phyloP scores from a whole-genome alignment of 2,329 filamentous ascomycete genomes.

The Ophiostoma ulmi region DNA sequence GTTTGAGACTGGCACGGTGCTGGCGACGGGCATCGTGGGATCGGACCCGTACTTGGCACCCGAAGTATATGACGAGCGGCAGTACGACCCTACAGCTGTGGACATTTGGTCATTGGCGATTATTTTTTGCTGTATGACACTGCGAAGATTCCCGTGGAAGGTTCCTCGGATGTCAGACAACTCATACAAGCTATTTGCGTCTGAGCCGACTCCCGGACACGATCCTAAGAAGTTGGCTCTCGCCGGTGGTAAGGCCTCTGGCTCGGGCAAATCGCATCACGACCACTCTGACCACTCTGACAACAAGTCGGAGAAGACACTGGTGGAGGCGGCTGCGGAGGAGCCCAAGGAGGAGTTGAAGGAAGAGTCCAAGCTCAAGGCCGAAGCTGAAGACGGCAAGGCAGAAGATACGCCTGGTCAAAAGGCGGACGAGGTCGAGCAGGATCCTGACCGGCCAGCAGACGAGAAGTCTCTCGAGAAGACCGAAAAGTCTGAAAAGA shows the following conservation, averaged over 20 bases:
- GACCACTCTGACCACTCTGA: conserved; percentile 29
- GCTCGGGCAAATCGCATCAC: conserved; percentile 46
- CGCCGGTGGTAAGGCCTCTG: conserved; percentile 51
- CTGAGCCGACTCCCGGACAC: conserved; percentile 72
- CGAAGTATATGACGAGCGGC: conserved; percentile 88
- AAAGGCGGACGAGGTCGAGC: not conserved
- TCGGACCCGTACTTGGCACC: conserved; percentile 94
- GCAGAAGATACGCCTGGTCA: not conserved
- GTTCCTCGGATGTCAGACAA: conserved; percentile 86
- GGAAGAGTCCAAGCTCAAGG: not conserved
- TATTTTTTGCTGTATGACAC: conserved; percentile 97
- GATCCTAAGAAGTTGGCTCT: conserved; percentile 51
- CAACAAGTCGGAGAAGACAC: not conserved
- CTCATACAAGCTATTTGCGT: conserved; percentile 87
- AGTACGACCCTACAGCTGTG: conserved; percentile 88
- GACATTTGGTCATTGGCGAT: conserved; percentile 99
- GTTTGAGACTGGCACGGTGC: conserved; percentile 82
- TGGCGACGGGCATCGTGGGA: conserved; percentile 70
- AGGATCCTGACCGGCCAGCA: not conserved
- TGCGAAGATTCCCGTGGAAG: conserved; percentile 95
- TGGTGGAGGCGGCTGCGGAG: not conserved
- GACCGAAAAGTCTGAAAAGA: conserved; percentile 31
- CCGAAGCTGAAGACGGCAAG: conserved; percentile 7
- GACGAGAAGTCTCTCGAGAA: conserved; percentile 16
- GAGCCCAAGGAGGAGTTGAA: not conserved